A percentile compares a stretch with the other conserved stretches of the same genome.
These are phyloP conservation scores for Aureobasidium sp. DNA, from an alignment of 2,329 filamentous ascomycete genomes.

Conservation along the genomic window DNA sequence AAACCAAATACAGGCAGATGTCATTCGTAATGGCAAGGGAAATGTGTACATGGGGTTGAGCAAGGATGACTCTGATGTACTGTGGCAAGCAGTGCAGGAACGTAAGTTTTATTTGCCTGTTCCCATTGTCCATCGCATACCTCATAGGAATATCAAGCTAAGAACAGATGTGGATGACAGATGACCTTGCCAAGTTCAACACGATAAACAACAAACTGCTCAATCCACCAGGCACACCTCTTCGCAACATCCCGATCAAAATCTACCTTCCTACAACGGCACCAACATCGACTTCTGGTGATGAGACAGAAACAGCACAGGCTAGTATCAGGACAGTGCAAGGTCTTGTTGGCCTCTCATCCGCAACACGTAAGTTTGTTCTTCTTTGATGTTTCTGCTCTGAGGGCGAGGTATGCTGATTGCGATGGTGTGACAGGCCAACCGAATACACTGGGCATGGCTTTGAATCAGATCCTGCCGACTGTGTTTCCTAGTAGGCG, in stretches of 20 bases:
- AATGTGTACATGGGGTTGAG: conserved; percentile 86
- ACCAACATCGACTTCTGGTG: conserved; percentile 26
- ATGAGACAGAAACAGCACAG: conserved; percentile 29
- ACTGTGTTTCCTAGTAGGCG: conserved; percentile 79
- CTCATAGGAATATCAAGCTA: background rate
- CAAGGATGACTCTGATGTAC: conserved; percentile 71
- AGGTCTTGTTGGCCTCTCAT: conserved; percentile 55
- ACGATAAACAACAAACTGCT: conserved; percentile 71
- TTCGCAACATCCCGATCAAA: conserved; percentile 79
- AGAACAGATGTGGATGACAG: conserved; percentile 37
- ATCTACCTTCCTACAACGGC: conserved; percentile 66
- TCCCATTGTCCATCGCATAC: too few relatives aligned
- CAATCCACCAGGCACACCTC: conserved; percentile 60
- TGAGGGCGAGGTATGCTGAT: background rate
- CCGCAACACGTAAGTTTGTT: conserved; percentile 31
- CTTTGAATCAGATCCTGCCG: conserved; percentile 68
- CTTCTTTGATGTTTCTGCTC: background rate
- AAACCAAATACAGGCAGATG: conserved; percentile 57
- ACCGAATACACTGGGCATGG: conserved; percentile 65
- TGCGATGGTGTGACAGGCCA: conserved; percentile 35
- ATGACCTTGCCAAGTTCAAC: conserved; percentile 66
- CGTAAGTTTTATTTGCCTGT: conserved; percentile 44
- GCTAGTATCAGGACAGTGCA: conserved; percentile 55
- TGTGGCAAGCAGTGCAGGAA: conserved; percentile 75
- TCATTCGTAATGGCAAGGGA: conserved; percentile 77